These are phyloP conservation scores for Eremomyces bilateralis DNA, from an alignment of 495 filamentous ascomycete species.

Conservation along the genomic window DNA sequence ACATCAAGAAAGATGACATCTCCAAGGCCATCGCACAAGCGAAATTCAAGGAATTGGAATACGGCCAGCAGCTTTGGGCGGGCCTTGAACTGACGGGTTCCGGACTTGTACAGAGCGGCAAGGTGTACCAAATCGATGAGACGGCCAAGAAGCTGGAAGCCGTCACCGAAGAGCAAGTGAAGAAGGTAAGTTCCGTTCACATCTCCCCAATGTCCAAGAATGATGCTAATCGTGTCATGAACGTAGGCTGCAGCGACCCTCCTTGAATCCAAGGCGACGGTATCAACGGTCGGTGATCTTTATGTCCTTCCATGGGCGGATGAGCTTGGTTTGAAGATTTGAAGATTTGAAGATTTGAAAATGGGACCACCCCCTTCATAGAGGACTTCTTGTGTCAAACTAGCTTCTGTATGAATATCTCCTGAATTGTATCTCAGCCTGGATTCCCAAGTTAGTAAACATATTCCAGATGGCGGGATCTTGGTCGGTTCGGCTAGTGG, in stretches of 20 bases:
- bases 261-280: slow-evolving; percentile 69
- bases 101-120: slow-evolving; percentile 55
- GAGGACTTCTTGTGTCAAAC: no score
- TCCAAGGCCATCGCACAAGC: slow-evolving; percentile 80
- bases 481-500: no score
- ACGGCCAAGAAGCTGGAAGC: slow-evolving; percentile 54
- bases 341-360: no score
- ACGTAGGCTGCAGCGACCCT: slow-evolving; percentile 60
- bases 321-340: slow-evolving; percentile 85
- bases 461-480: no score
- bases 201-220: neutral
- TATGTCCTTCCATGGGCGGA: slow-evolving; percentile 76
- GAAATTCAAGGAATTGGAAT: slow-evolving; percentile 81
- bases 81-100: slow-evolving; percentile 52
- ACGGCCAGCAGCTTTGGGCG: slow-evolving; percentile 46
- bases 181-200: slow-evolving; percentile 49
- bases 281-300: slow-evolving; percentile 74
- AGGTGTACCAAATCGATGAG: slow-evolving; percentile 72
- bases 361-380: no score
- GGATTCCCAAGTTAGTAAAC: no score
- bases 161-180: slow-evolving; percentile 66
- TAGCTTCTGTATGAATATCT: no score
- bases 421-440: no score
- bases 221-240: slow-evolving; percentile 8
- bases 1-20: slow-evolving; percentile 61